Evolutionary conservation across 1,284 basidiomycete species (phyloP), one percentile per base, ranked within the genome.

Genomic region (Amylostereum areolatum): DNA sequence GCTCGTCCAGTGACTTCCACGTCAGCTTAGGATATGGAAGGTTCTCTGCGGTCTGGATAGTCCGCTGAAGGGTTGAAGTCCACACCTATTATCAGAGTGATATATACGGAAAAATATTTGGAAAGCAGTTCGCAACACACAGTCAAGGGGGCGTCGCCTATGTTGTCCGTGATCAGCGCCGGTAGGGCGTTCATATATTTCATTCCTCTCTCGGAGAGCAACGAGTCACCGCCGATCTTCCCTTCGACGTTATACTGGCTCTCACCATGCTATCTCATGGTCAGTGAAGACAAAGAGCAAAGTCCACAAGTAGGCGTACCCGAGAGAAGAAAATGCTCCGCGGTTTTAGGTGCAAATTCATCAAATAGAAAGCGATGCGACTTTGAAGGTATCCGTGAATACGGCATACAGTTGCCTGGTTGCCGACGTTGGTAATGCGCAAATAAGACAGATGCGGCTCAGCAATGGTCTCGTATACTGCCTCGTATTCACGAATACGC

Each of bases 1-100:
- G 77, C 67, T 99, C 97, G 62, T 99, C 97, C 33, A 99, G 73
- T 3, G 92, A 93, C 67, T 99, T 99, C 97, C 97, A 99, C 1
- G 95, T 97, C 55, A 99, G 74, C 64, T 99, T 97, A 40, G 86
- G 78, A 64, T 95, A 98, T 0, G 89, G 83, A 10, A 99, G 74
- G 55, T 81, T 63, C 39, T 83, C 78, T 0, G 84, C 94, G 0
- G 97, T 99, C 67, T 98, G 93, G 24, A 92, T 91, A 2, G 96
- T 99, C 25, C 96, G 79, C 55, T 86, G 80, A 34, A 99, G 74
- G 2, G 96, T 99, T 12, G 93, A 97, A 7, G 97, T 98, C 97
- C 97, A 99, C 31, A 99, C 89, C 89, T 73, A 24, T 10, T 7
- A 29, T 11, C 8, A 25, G 24, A 2, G 28, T 36, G 18, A 51